These are phyloP conservation scores for Aspergillus nanangensis DNA, from an alignment of 495 filamentous ascomycete genomes.

Conservation along the genomic window DNA sequence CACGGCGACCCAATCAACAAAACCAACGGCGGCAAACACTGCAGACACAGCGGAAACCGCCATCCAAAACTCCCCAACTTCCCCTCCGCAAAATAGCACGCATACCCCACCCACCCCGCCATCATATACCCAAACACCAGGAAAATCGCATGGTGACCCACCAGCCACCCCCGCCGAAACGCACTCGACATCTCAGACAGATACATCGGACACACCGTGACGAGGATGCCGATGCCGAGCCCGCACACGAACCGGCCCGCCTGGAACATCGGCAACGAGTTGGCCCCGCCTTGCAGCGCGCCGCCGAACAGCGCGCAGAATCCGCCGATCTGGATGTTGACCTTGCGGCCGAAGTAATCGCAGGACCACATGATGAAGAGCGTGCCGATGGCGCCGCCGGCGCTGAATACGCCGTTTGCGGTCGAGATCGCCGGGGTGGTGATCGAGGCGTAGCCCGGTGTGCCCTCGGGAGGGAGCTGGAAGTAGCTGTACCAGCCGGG, in stretches of 20 bases:
- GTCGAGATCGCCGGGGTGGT: slow-evolving; percentile 45
- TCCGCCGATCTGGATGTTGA: slow-evolving; percentile 40
- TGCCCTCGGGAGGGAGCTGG: slow-evolving; percentile 30
- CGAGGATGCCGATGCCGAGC: slow-evolving; percentile 42
- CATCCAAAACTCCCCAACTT: slow-evolving; percentile 34
- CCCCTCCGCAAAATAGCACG: slow-evolving; percentile 33
- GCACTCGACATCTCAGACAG: slow-evolving; percentile 34
- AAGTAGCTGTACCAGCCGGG: slow-evolving; percentile 47
- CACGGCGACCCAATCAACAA: slow-evolving; percentile 33
- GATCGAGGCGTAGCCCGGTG: slow-evolving; percentile 39
- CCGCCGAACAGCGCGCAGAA: slow-evolving; percentile 40
- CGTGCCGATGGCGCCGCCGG: slow-evolving; percentile 39
- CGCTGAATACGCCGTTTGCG: slow-evolving; percentile 45
- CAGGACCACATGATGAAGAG: slow-evolving; percentile 41
- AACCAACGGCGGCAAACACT: slow-evolving; percentile 34
- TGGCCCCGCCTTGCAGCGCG: slow-evolving; percentile 40
- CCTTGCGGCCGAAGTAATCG: slow-evolving; percentile 38
- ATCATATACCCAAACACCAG: slow-evolving; percentile 41
- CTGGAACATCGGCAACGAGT: slow-evolving; percentile 46
- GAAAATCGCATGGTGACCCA: slow-evolving; percentile 36
- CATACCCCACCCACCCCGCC: slow-evolving; percentile 40
- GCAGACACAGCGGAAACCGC: slow-evolving; percentile 43
- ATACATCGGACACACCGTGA: slow-evolving; percentile 44
- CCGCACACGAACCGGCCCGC: slow-evolving; percentile 44
- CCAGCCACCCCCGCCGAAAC: slow-evolving; percentile 32